Evolutionary conservation across 257 asterid species (phyloP).

Genomic region (Solanum tacnaense): DNA sequence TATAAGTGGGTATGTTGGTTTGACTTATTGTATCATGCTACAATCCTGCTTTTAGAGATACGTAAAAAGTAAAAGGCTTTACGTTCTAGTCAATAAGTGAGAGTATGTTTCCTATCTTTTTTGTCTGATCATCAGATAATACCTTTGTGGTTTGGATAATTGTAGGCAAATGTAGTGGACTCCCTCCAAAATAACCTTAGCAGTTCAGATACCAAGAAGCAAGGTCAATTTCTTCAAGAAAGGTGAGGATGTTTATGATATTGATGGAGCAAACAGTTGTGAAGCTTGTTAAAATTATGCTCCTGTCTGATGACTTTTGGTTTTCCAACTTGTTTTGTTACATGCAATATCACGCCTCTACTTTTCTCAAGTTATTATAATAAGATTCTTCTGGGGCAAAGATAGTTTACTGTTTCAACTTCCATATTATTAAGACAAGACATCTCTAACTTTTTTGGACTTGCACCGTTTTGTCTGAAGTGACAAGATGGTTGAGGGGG

Average conservation of each 20-base stretch:
- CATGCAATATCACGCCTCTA: background rate
- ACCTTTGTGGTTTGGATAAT: background rate
- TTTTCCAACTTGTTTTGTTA: background rate
- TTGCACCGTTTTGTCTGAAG: background rate
- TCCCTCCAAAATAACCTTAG: constrained; percentile 1
- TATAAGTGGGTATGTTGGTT: background rate
- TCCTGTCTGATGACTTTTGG: background rate
- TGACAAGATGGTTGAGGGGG: background rate
- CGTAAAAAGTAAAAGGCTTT: background rate
- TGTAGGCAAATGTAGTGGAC: constrained; percentile 18
- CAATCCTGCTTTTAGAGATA: background rate
- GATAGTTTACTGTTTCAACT: background rate
- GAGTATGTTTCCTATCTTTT: background rate
- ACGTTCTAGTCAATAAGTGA: background rate
- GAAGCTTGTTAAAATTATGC: background rate
- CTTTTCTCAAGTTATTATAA: background rate
- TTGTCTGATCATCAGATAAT: background rate
- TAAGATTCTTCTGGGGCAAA: background rate
- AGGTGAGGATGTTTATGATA: constrained; percentile 15
- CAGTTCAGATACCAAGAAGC: constrained; percentile 11
- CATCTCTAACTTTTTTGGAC: background rate
- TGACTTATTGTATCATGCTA: background rate
- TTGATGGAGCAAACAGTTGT: background rate
- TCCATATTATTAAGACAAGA: background rate
- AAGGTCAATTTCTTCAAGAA: constrained; percentile 5